Base-by-base conservation (phyloP, 108 stramenopile genomes). In the Pseudonitzschia delicatissima region DNA sequence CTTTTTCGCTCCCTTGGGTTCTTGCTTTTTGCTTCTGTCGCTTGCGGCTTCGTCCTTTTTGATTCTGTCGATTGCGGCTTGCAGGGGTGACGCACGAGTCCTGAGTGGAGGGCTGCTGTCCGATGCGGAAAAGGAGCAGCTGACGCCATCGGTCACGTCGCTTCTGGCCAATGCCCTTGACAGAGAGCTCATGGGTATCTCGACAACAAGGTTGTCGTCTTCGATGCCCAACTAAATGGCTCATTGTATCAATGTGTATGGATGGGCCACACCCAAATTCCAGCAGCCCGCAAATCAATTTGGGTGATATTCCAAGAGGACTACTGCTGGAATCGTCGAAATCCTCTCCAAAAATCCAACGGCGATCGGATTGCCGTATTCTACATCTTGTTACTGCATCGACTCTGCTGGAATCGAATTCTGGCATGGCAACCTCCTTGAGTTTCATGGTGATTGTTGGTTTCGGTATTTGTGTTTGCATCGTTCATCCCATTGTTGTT, bases 401-500 rank as follows among this genome's bases (percentile, higher is more conserved):
- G 7, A 61, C 21, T 61, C 15, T 23, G 20, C 17, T 0, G 1
- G 11, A 28, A 42, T 61, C 2, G n/a, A 61, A 42, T 36, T 42
- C 29, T 15, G 58, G 59, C 59, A 69, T 69, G 45, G 59, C 31
- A 49, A 69, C 59, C 21, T 69, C 45, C 35, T 69, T 69, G 12
- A 69, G 32, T 12, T 37, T 61, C 48, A 69, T 57, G 8, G 47
- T 57, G 35, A 69, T 58, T 2, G 20, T 57, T 57, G 23, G 23
- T 15, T n/a, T 39, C 23, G 29, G n/a, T n/a, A n/a, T n/a, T 33
- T 57, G 55, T 33, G 29, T 33, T 57, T 57, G 18, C 18, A 1
- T 17, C 17, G 27, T 42, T 18, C 4, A n/a, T 42, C 20, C 39
- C 60, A 26, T 62, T 36, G 21, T 62, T 42, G 5, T 25, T 21